phyloP scores from a whole-genome alignment of 768 basidiomycete genomes.

The Tulasnella sp. region DNA sequence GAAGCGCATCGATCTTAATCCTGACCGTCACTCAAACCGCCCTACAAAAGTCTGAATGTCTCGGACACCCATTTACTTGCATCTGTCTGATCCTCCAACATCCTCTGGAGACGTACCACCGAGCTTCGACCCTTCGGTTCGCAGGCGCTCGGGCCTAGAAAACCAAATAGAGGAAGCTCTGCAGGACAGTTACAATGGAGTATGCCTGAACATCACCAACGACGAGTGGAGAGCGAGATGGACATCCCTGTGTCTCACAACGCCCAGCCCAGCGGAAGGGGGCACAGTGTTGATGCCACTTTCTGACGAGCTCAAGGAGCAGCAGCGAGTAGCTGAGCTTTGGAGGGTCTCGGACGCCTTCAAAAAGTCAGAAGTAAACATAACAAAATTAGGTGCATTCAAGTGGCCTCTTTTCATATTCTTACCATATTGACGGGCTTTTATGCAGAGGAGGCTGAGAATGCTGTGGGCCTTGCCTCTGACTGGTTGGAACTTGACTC shows the following conservation, averaged over 20 bases:
- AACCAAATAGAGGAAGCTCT: neutral
- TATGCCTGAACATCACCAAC: slow-evolving; percentile 87
- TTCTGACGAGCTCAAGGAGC: slow-evolving; percentile 43
- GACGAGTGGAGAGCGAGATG: slow-evolving; percentile 82
- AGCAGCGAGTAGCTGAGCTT: slow-evolving; percentile 63
- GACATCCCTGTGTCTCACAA: slow-evolving; percentile 74
- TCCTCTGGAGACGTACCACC: neutral
- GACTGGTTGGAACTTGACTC: slow-evolving; percentile 97
- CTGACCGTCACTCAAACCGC: neutral
- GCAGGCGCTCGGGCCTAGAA: neutral
- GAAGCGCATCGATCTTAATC: neutral
- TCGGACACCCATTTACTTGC: neutral
- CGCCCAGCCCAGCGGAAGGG: neutral
- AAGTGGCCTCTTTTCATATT: slow-evolving; percentile 16
- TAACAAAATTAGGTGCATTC: slow-evolving; percentile 70
- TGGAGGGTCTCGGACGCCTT: slow-evolving; percentile 87
- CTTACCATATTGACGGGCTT: slow-evolving; percentile 13
- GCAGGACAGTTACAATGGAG: slow-evolving; percentile 50
- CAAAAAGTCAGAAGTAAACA: slow-evolving; percentile 76
- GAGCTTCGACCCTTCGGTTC: neutral
- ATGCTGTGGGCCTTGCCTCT: slow-evolving; percentile 70
- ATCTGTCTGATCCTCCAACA: neutral
- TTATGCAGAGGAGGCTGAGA: slow-evolving; percentile 66
- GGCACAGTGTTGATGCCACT: neutral
- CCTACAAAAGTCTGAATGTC: neutral